phyloP scores from a whole-genome alignment of 2,329 filamentous ascomycete genomes.

The Calonectria crousiana region DNA sequence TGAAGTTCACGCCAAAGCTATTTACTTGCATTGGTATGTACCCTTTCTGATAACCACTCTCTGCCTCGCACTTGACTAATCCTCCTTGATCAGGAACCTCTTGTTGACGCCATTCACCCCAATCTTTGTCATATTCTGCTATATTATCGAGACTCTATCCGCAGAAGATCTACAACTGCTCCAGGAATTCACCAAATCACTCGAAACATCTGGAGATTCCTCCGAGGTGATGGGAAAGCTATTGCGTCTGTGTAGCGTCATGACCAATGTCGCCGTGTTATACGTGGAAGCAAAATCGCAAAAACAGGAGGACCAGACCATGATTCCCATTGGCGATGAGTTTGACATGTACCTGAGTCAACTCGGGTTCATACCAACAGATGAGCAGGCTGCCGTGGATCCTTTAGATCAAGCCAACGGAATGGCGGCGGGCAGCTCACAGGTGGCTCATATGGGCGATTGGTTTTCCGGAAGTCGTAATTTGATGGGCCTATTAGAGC shows the following conservation, averaged over 20 bases:
- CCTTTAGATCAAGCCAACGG: constrained; percentile 33
- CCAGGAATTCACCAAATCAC: constrained; percentile 67
- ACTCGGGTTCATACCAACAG: constrained; percentile 68
- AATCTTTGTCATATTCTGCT: constrained; percentile 71
- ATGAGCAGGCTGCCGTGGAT: constrained; percentile 45
- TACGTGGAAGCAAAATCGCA: constrained; percentile 72
- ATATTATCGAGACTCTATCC: constrained; percentile 66
- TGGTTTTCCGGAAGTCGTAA: constrained; percentile 77
- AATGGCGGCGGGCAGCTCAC: constrained; percentile 42
- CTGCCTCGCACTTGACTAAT: constrained; percentile 24
- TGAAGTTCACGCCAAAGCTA: constrained; percentile 56
- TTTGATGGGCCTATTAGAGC: constrained; percentile 74
- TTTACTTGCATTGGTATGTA: constrained; percentile 65
- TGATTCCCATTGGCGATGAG: constrained; percentile 66
- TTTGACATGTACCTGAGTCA: constrained; percentile 76
- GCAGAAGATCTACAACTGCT: constrained; percentile 66
- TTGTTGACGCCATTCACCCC: constrained; percentile 70
- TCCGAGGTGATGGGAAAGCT: constrained; percentile 72
- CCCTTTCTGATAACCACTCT: neutral
- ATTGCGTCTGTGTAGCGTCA: constrained; percentile 71
- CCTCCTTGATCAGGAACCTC: constrained; percentile 57
- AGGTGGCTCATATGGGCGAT: constrained; percentile 66
- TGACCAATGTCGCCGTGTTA: constrained; percentile 70
- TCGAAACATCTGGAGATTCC: constrained; percentile 62
- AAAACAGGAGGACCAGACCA: constrained; percentile 59